Evolutionary conservation across 345 rosid species (phyloP), one percentile per base, ranked within the genome.

Genomic region (Camelina laxa): DNA sequence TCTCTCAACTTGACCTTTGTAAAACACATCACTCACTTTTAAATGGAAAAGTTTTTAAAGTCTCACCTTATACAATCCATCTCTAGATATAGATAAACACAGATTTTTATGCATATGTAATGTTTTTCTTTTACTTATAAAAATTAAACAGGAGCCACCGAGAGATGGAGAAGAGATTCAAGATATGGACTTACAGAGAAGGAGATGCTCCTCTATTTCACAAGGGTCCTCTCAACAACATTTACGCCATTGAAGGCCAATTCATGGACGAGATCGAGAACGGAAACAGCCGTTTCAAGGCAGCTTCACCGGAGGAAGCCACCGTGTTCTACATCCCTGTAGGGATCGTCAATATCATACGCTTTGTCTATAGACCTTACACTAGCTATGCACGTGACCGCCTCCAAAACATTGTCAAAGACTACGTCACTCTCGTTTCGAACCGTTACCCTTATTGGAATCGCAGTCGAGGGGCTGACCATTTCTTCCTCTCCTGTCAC

Each of bases 361-460:
- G 75, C 2, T 85, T 53, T 74, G 68, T 85, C 42, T 87, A 87
- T 48, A 6, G 31, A 42, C 85, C 89, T 38, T 69, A 79, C 67
- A 47, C 63, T 63, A 70, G 20, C 36, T 81, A 81, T 38, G 64
- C 71, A 9, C 83, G 86, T 16, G 84, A 69, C n/a, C 67, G 82
- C 7, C 72, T 85, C 12, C 45, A 42, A 13, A 51, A 81, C 55
- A 20, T 85, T 22, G 58, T 85, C 51, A 66, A 41, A 9, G 90
- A 89, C 45, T 87, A 87, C 54, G 58, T 84, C 53, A 10, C 51
- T 6, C 79, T 82, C 6, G 56, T 84, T 3, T 76, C 85, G 4
- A 16, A 74, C 14, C 87, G 84, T 50, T 81, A 87, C 57, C 89
- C 90, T 20, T 87, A 78, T 5, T 89, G 92, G 96, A 89, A 86